These are phyloP conservation scores for Euryodendron excelsum DNA, from an alignment of 148 eudicot genomes.

Conservation along the genomic window DNA sequence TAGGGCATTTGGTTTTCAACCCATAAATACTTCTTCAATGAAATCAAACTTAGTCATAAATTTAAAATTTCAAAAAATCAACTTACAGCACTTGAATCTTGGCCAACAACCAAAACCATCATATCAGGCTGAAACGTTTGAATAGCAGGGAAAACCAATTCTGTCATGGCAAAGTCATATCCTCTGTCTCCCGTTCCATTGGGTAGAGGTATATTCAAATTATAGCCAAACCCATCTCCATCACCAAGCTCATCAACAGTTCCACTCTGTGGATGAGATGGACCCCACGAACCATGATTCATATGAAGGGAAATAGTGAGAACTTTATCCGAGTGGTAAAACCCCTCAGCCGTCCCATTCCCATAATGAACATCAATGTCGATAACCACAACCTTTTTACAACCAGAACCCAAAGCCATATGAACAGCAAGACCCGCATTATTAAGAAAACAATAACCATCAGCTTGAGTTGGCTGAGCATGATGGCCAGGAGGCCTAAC, in stretches of 20 bases:
- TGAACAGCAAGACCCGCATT: slow-evolving; percentile 81
- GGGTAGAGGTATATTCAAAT: slow-evolving; percentile 83
- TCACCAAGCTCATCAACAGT: slow-evolving; percentile 73
- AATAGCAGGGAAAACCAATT: slow-evolving; percentile 73
- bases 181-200: slow-evolving; percentile 85
- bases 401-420: slow-evolving; percentile 57
- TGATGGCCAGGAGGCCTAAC: slow-evolving; percentile 98
- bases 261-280: slow-evolving; percentile 89
- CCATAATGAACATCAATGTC: slow-evolving; percentile 98
- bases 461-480: slow-evolving; percentile 93
- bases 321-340: slow-evolving; percentile 63
- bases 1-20: background rate
- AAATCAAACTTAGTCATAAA: background rate
- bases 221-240: slow-evolving; percentile 79
- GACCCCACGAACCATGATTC: slow-evolving; percentile 99
- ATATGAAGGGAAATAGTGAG: slow-evolving; percentile 92
- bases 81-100: slow-evolving; percentile 97
- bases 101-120: slow-evolving; percentile 85
- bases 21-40: background rate
- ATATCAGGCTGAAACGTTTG: slow-evolving; percentile 67
- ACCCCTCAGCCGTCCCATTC: slow-evolving; percentile 93
- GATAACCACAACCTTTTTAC: slow-evolving; percentile 63
- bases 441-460: slow-evolving; percentile 92
- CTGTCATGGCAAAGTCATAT: slow-evolving; percentile 62
- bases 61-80: background rate